Conservation (phyloP, 306 rosid genomes). For the Sphenostylis stenocarpa region DNA sequence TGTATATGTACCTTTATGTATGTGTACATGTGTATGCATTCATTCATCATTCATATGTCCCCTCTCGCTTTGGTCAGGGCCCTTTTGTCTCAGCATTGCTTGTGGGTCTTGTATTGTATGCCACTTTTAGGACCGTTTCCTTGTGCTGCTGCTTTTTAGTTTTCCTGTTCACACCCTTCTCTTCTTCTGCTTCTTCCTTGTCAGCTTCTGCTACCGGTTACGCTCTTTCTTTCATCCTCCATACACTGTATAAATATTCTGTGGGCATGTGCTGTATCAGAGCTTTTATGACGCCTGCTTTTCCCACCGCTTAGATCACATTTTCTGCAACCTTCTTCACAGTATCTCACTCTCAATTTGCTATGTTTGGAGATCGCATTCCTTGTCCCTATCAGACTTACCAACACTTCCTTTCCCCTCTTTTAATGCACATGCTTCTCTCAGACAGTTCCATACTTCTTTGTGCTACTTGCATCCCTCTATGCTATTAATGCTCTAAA, state of each 20-base stretch:
- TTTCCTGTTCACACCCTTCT: not conserved
- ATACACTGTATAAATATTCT: not conserved
- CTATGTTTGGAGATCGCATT: not conserved
- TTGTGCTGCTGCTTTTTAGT: not conserved
- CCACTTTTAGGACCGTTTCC: constrained; percentile 14
- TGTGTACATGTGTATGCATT: too few species aligned
- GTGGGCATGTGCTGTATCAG: not conserved
- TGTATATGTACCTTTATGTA: too few species aligned
- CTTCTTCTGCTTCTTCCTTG: constrained; percentile 14
- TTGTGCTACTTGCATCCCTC: not conserved
- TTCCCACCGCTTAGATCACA: not conserved
- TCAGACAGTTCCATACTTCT: not conserved
- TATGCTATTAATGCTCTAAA: not conserved
- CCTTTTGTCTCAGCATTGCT: constrained; percentile 27
- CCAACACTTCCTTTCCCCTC: not conserved
- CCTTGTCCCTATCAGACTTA: not conserved
- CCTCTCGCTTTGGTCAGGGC: not conserved
- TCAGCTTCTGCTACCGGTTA: constrained; percentile 33
- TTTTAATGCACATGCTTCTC: not conserved
- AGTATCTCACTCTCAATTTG: not conserved
- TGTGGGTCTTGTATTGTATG: constrained; percentile 20
- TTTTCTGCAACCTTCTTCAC: not conserved
- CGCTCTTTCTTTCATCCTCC: not conserved
- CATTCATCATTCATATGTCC: not conserved
- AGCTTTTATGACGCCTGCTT: constrained; percentile 15